These are phyloP conservation scores for Actinomucor elegans DNA, from an alignment of 371 early-diverging fungal genomes.

Conservation along the genomic window DNA sequence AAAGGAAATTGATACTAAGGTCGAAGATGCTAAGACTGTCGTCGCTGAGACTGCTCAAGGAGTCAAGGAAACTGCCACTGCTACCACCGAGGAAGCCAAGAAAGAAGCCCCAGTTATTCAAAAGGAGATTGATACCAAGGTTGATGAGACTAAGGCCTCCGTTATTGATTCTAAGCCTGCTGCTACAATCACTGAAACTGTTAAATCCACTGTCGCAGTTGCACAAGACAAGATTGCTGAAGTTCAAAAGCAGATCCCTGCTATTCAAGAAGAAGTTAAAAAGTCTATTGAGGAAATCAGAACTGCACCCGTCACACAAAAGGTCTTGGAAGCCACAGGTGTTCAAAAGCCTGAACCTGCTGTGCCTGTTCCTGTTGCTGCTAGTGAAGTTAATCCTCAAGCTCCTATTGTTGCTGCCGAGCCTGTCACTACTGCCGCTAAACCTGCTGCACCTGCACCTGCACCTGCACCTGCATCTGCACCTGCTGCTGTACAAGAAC, in stretches of 20 bases:
- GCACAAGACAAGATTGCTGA: constrained; percentile 5
- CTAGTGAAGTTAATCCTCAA: constrained; percentile 19
- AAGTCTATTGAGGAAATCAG: not conserved
- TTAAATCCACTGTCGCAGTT: not conserved
- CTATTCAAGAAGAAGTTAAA: constrained; percentile 6
- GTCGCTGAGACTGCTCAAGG: not conserved
- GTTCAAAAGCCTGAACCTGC: constrained; percentile 26
- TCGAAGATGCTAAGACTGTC: constrained; percentile 3
- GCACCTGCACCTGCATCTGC: constrained; percentile 1
- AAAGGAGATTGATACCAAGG: not conserved
- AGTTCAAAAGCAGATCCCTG: not conserved
- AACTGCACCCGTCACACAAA: not conserved
- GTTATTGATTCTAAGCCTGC: not conserved
- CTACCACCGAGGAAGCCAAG: constrained; percentile 7
- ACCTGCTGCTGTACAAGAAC: not conserved
- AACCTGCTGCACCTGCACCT: not conserved
- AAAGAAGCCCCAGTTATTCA: constrained; percentile 9
- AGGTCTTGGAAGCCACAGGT: not conserved
- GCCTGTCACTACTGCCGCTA: not conserved
- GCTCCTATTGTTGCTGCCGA: constrained; percentile 8
- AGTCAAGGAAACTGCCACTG: constrained; percentile 2
- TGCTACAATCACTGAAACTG: not conserved
- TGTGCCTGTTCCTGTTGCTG: constrained; percentile 21
- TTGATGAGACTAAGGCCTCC: constrained; percentile 1
- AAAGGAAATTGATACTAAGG: not conserved